phyloP scores from a whole-genome alignment of 441 rosid species.

The Euphorbia celastroides region DNA sequence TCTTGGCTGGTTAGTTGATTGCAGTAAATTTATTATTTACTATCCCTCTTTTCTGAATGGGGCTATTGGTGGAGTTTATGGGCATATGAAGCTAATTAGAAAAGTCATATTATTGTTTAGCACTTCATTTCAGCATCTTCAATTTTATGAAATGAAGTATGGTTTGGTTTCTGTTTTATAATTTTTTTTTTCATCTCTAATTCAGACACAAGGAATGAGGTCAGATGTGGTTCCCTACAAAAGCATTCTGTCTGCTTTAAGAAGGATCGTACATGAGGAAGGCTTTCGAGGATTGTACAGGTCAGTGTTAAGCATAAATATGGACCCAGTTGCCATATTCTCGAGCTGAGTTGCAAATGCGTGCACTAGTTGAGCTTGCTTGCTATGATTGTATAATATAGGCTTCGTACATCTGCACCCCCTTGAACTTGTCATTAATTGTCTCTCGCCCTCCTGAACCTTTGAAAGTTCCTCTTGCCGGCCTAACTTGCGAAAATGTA shows the following conservation, averaged over 20 bases:
- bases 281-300: conserved; percentile 74
- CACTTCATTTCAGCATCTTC: not conserved
- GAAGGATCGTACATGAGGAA: conserved; percentile 76
- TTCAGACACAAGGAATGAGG: conserved; percentile 88
- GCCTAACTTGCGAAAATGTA: too few species aligned
- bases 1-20: not conserved
- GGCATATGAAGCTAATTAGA: not conserved
- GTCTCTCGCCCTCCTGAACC: too few species aligned
- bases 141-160: not conserved
- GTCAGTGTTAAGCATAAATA: conserved; percentile 31
- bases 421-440: too few species aligned
- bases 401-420: too few species aligned
- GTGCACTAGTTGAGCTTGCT: not conserved
- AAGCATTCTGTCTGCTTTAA: conserved; percentile 68
- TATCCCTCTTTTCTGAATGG: too few species aligned
- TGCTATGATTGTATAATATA: too few species aligned
- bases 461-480: too few species aligned
- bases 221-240: conserved; percentile 80
- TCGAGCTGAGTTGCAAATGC: not conserved
- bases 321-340: not conserved
- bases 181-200: conserved; percentile 15
- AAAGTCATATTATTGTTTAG: not conserved
- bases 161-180: conserved; percentile 2
- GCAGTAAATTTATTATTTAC: not conserved
- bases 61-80: too few species aligned